Base-by-base conservation (phyloP, 2,329 filamentous ascomycete genomes). In the Verticillium nubilum region DNA sequence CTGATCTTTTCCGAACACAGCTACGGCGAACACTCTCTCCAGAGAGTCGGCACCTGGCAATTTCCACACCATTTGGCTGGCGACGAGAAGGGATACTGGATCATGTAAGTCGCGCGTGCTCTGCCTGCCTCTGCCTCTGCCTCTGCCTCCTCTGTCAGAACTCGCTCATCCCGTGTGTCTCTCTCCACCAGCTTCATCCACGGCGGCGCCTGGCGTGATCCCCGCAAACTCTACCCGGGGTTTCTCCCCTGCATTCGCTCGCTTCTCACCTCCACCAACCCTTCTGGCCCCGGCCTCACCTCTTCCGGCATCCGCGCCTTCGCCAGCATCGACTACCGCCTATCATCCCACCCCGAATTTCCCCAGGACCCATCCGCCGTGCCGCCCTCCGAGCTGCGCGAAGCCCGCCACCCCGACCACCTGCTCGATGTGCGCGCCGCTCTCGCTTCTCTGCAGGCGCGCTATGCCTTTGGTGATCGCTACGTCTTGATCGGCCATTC, bases 121-220 rank as follows among this genome's bases (percentile, higher is more conserved):
- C 19, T 19, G 9, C n/a, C 37, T 12, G 5, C 1, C 3, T 25
- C 19, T 23, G 6, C 37, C 37, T 23, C 37, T 25, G n/a, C 9
- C 19, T 25, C 5, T 12, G 5, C 29, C 29, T 31, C 29, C 7
- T 31, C 37, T 23, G 9, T n/a, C 37, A 47, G 37, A 25, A 47
- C 37, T 33, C 25, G 54, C 26, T 31, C 7, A 33, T 17, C 25
- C 33, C n/a, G 29, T 55, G 12, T 57, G 54, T 29, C 13, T 29
- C 10, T 26, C 29, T 9, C 31, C 15, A 25, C 15, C 60, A 76
- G 78, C 61, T 86, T 79, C 70, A 78, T 88, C 67, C 85, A 88
- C 68, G 85, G 85, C 64, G 85, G 85, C 62, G 85, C 80, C 61
- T 88, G 85, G 85, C 78, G 84, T 60, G 86, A 88, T 69, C 84